Conservation (phyloP, 768 basidiomycete species). For the Omphalotus guepiniiformis region DNA sequence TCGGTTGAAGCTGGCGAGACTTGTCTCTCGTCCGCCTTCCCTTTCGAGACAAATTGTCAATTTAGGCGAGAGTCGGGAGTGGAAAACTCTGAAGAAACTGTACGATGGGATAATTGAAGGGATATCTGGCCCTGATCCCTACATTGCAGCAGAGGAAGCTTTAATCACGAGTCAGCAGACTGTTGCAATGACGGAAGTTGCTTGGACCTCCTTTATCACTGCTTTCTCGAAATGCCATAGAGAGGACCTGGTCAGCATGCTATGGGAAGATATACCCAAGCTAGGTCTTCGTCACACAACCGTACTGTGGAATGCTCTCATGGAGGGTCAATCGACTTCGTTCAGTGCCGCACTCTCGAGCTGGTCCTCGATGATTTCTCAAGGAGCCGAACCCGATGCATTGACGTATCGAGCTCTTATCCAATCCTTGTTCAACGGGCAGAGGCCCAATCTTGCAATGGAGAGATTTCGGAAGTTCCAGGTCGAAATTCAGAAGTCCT, state of each 20-base stretch:
- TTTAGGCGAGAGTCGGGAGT: constrained; percentile 33
- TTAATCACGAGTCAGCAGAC: constrained; percentile 32
- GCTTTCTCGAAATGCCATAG: constrained; percentile 56
- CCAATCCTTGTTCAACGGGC: constrained; percentile 50
- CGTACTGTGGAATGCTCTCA: constrained; percentile 66
- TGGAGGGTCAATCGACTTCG: constrained; percentile 57
- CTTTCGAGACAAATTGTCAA: constrained; percentile 48
- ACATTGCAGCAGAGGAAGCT: constrained; percentile 43
- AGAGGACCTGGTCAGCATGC: constrained; percentile 50
- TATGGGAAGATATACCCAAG: constrained; percentile 66
- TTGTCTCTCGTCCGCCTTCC: constrained; percentile 45
- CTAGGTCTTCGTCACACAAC: constrained; percentile 48
- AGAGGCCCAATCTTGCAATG: constrained; percentile 48
- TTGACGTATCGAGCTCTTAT: constrained; percentile 70
- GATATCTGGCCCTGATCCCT: constrained; percentile 47
- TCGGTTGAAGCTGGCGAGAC: constrained; percentile 46
- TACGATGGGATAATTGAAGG: constrained; percentile 51
- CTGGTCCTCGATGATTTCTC: constrained; percentile 62
- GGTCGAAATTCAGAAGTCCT: constrained; percentile 24
- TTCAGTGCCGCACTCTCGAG: constrained; percentile 49
- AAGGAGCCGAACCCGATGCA: constrained; percentile 54
- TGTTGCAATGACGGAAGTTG: constrained; percentile 49
- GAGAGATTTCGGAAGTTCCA: constrained; percentile 49
- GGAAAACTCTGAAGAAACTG: constrained; percentile 35
- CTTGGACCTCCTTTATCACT: constrained; percentile 64